Percentiles rank a stretch among this genome's conserved stretches.
These are phyloP conservation scores for Darksidea phi DNA, from an alignment of 495 filamentous ascomycete species.

Conservation along the genomic window DNA sequence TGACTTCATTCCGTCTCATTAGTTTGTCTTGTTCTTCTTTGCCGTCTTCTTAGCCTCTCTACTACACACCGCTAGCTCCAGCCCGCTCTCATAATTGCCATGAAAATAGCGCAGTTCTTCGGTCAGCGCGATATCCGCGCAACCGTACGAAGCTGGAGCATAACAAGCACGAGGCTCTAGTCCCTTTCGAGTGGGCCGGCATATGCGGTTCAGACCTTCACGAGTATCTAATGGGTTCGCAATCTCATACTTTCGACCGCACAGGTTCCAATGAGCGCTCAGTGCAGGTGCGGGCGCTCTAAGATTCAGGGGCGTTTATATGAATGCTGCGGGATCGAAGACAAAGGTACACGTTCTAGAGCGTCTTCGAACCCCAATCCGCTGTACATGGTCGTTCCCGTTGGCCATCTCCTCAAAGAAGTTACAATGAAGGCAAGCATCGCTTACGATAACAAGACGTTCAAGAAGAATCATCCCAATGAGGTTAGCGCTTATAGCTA, in stretches of 20 bases:
- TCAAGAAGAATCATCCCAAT: conserved; percentile 16
- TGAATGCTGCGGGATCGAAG: conserved; percentile 40
- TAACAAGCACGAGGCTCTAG: conserved; percentile 30
- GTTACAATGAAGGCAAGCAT: conserved; percentile 30
- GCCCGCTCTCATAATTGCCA: background rate
- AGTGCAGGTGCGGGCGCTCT: conserved; percentile 36
- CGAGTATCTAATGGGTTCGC: conserved; percentile 34
- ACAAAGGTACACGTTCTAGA: conserved; percentile 11
- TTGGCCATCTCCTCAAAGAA: conserved; percentile 33
- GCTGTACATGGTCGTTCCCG: conserved; percentile 29
- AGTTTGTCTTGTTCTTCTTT: background rate
- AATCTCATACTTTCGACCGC: conserved; percentile 40
- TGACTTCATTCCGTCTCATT: background rate
- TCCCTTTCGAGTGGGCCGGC: conserved; percentile 36
- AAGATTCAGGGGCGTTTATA: conserved; percentile 33
- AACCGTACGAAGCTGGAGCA: conserved; percentile 32
- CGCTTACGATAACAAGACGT: conserved; percentile 38
- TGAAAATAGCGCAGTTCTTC: conserved; percentile 38
- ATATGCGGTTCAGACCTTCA: conserved; percentile 40
- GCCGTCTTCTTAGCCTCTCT: background rate
- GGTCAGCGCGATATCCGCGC: conserved; percentile 33
- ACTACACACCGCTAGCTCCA: background rate
- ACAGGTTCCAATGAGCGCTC: conserved; percentile 33
- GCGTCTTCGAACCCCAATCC: background rate
- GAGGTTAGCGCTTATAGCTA: too few relatives aligned